Evolutionary conservation across 2,329 filamentous ascomycete species (phyloP).

Genomic region (Biscogniauxia sp.): DNA sequence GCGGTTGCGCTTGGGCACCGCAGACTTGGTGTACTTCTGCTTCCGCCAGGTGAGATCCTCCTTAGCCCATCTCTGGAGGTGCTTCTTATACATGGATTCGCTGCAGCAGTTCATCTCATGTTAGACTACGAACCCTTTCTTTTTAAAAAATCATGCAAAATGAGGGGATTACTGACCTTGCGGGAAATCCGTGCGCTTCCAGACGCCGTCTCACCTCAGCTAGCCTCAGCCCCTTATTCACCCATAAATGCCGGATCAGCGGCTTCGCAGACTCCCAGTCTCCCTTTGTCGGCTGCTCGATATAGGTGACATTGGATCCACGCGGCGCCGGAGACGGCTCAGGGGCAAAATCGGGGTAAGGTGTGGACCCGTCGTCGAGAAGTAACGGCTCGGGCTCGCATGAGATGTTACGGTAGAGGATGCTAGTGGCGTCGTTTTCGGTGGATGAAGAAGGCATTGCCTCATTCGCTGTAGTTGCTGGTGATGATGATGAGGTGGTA

Average conservation of each 20-base stretch:
- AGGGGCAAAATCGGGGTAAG: neutral
- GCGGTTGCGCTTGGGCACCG: neutral
- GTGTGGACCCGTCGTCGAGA: neutral
- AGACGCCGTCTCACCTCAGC: slow-evolving; percentile 1
- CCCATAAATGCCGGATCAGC: slow-evolving; percentile 1
- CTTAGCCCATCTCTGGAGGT: slow-evolving; percentile 1
- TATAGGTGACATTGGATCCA: neutral
- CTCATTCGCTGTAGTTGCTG: neutral
- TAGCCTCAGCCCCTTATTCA: neutral
- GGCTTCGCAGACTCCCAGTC: slow-evolving; percentile 4
- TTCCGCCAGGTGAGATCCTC: slow-evolving; percentile 3
- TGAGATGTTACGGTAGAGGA: neutral
- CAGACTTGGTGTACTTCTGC: slow-evolving; percentile 5
- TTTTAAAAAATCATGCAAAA: neutral
- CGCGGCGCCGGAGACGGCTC: too few relatives aligned
- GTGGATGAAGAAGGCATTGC: neutral
- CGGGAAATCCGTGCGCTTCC: slow-evolving; percentile 3
- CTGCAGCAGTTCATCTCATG: neutral
- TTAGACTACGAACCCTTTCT: neutral
- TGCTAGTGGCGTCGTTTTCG: neutral
- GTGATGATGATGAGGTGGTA: neutral
- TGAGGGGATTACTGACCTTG: neutral
- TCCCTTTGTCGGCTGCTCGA: neutral
- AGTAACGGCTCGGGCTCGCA: neutral
- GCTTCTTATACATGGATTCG: slow-evolving; percentile 7